Evolutionary conservation across 192 early-diverging fungal species (phyloP), one percentile per base, ranked within the genome.

Genomic region (Podila epicladia): DNA sequence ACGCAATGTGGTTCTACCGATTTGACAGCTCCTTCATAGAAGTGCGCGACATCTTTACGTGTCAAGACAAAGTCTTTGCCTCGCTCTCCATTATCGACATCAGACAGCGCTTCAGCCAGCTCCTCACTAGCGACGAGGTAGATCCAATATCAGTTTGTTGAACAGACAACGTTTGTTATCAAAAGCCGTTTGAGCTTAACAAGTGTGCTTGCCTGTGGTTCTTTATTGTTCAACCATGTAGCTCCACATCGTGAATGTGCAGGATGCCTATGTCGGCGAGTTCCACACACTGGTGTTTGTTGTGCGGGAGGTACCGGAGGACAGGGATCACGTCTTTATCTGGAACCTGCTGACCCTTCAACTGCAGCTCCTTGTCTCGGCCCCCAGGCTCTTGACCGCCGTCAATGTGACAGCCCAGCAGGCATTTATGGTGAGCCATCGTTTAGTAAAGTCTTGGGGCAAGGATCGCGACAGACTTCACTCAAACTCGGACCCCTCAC

Each of bases 401-500:
- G 71, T 38, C n/a, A 73, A 67, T 57, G 77, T 80, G 29, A 80
- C 71, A 37, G 61, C 77, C 55, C 77, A 80, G 77, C 71, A 80
- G 65, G 77, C 71, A 73, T 65, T 80, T 62, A 80, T 62, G 77
- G 77, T 80, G 77, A 80, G 77, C 62, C 77, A 80, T 80, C 77
- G 77, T 80, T 80, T 80, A 73, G 71, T 80, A 73, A 80, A 73
- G 71, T 69, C 70, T n/a, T 80, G 77, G 77, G 77, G 77, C 50
- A 79, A 62, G 62, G 24, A 51, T 45, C 62, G 64, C 5, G 53
- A 55, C 17, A 26, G 53, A 51, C 69, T 68, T 9, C 50, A 37
- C 28, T 45, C 65, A 19, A 22, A 29, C 38, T 58, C 69, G 45
- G 20, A 48, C 12, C 77, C 65, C 37, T 66, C 71, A 73, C 77